phyloP scores from a whole-genome alignment of 2,329 filamentous ascomycete species.

The Calonectria honghensis region DNA sequence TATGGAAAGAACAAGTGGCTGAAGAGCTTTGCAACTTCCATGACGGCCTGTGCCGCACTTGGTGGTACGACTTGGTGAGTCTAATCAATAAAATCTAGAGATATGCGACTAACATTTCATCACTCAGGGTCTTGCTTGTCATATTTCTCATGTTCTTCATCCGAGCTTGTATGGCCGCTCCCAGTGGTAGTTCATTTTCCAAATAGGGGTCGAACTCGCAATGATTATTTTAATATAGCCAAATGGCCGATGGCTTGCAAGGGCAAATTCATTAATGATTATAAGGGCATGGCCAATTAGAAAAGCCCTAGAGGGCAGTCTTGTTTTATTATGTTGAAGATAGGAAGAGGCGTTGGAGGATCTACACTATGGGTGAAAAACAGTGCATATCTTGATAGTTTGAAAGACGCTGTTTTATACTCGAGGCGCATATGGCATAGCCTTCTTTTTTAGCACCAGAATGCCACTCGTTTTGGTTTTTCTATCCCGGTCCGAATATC shows the following conservation, averaged over 20 bases:
- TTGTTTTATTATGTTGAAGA: background rate
- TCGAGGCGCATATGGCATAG: background rate
- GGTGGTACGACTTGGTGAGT: conserved; percentile 65
- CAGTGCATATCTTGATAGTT: background rate
- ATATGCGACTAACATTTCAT: background rate
- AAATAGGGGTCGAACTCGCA: background rate
- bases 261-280: background rate
- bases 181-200: conserved; percentile 41
- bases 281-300: background rate
- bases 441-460: conserved; percentile 27
- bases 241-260: no score
- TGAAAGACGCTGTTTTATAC: conserved; percentile 21
- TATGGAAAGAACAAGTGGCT: conserved; percentile 45
- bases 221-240: background rate
- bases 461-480: conserved; percentile 10
- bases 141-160: conserved; percentile 63
- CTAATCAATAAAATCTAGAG: background rate
- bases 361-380: background rate
- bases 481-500: conserved; percentile 4
- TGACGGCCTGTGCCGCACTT: conserved; percentile 64
- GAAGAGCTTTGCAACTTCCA: conserved; percentile 51
- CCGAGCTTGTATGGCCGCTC: conserved; percentile 55
- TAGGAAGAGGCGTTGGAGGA: background rate
- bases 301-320: no score
- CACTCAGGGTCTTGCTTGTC: conserved; percentile 61